phyloP scores from a whole-genome alignment of 2,329 filamentous ascomycete species.

The Trichoderma atrobrunneum region DNA sequence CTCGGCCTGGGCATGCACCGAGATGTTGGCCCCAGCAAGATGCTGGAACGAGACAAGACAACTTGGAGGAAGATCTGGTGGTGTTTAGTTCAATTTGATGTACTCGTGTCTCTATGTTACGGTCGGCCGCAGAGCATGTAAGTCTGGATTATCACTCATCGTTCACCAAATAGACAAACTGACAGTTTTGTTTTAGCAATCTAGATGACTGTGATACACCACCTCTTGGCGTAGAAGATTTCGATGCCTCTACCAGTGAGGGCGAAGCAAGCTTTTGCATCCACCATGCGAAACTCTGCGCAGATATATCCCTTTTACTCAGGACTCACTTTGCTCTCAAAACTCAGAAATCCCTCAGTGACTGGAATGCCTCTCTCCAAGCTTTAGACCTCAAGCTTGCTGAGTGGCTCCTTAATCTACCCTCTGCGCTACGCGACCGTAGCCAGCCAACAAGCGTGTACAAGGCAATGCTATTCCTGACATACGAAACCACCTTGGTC shows the following conservation, averaged over 20 bases:
- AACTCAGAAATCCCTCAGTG: not conserved
- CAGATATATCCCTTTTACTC: not conserved
- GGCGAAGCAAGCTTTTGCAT: not conserved
- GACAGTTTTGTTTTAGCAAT: not conserved
- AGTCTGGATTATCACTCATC: not conserved
- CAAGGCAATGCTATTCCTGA: not conserved
- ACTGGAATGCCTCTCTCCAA: not conserved
- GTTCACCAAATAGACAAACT: not conserved
- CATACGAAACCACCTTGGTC: not conserved
- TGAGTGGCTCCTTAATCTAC: not conserved
- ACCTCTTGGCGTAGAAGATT: not conserved
- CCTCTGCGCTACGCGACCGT: not conserved
- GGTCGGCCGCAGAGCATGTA: slow-evolving; percentile 15
- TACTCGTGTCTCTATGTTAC: slow-evolving; percentile 14
- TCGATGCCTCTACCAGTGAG: not conserved
- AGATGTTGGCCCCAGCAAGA: slow-evolving; percentile 20
- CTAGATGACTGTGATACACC: not conserved
- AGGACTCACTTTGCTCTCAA: not conserved
- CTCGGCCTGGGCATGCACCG: slow-evolving; percentile 43
- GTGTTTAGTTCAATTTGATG: slow-evolving; percentile 21
- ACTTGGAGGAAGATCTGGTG: slow-evolving; percentile 20
- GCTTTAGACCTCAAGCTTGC: not conserved
- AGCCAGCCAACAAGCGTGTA: not conserved
- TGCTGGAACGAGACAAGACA: slow-evolving; percentile 9
- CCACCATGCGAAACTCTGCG: not conserved